Conservation (phyloP, 192 early-diverging fungal genomes). For the Gaertneriomyces semiglobifer region DNA sequence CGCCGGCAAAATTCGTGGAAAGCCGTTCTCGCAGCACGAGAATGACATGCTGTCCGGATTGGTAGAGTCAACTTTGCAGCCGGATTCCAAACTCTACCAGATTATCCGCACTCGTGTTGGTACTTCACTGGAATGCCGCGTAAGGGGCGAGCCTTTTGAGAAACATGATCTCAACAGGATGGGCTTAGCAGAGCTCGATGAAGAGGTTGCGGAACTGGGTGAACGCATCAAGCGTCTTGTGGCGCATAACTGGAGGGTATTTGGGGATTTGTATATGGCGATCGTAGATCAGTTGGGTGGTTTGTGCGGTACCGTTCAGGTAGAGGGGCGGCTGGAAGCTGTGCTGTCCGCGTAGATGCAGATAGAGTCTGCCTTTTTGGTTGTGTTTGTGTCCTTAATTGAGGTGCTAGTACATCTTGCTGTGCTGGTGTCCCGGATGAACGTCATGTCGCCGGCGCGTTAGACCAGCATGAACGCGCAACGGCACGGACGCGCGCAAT, state of each 20-base stretch:
- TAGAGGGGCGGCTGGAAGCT: too few relatives aligned
- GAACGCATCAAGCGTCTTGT: conserved; percentile 33
- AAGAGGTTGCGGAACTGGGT: conserved; percentile 38
- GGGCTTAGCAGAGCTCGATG: conserved; percentile 37
- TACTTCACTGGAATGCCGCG: conserved; percentile 3
- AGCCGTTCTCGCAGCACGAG: conserved; percentile 19
- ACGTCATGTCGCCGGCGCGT: too few relatives aligned
- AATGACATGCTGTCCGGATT: conserved; percentile 26
- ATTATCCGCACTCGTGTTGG: conserved; percentile 39
- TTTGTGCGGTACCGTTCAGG: neutral
- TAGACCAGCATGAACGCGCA: too few relatives aligned
- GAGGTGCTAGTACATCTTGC: too few relatives aligned
- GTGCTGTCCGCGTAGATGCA: too few relatives aligned
- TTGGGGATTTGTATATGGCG: conserved; percentile 16
- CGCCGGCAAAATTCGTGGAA: conserved; percentile 40
- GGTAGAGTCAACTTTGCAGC: conserved; percentile 44
- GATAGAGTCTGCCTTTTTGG: too few relatives aligned
- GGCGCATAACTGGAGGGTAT: conserved; percentile 33
- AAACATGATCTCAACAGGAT: conserved; percentile 30
- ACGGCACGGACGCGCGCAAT: too few relatives aligned
- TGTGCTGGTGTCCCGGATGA: too few relatives aligned
- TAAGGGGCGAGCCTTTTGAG: conserved; percentile 15
- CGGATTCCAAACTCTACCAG: conserved; percentile 39
- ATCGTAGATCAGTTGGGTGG: conserved; percentile 9
- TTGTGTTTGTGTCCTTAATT: too few relatives aligned